phyloP scores from a whole-genome alignment of 2,329 filamentous ascomycete genomes.

The Xenoacremonium recifei region DNA sequence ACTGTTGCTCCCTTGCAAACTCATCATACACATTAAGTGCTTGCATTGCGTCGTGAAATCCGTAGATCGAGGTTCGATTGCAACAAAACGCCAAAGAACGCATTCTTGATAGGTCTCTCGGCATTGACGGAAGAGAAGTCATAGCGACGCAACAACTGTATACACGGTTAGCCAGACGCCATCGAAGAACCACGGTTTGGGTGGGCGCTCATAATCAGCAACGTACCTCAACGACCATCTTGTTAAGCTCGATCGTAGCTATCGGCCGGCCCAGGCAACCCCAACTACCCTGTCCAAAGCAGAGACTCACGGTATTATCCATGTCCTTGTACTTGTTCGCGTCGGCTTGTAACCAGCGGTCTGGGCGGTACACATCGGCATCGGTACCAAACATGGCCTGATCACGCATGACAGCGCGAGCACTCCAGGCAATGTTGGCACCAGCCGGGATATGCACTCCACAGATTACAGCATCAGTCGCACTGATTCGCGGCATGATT shows the following conservation, averaged over 20 bases:
- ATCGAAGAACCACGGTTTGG: too few relatives aligned
- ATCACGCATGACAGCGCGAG: slow-evolving; percentile 52
- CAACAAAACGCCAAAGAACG: too few relatives aligned
- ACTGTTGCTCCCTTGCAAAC: too few relatives aligned
- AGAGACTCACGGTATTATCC: slow-evolving; percentile 36
- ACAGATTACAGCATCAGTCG: slow-evolving; percentile 28
- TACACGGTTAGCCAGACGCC: too few relatives aligned
- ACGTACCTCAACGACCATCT: slow-evolving; percentile 45
- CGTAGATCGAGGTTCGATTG: too few relatives aligned
- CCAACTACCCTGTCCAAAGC: slow-evolving; percentile 46
- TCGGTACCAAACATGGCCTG: slow-evolving; percentile 48
- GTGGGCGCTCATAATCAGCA: too few relatives aligned
- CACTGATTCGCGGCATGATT: slow-evolving; percentile 36
- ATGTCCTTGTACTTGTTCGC: slow-evolving; percentile 32
- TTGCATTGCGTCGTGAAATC: too few relatives aligned
- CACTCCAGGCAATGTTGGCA: slow-evolving; percentile 52
- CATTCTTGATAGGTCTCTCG: too few relatives aligned
- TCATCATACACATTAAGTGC: too few relatives aligned
- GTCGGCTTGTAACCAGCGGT: slow-evolving; percentile 49
- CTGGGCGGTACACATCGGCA: slow-evolving; percentile 50
- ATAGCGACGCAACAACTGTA: too few relatives aligned
- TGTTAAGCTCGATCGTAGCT: slow-evolving; percentile 48
- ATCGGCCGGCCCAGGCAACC: slow-evolving; percentile 46
- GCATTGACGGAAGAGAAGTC: too few relatives aligned
- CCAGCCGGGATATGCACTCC: slow-evolving; percentile 48